Conservation (phyloP, 495 filamentous ascomycete species). For the Neurospora hispaniola region DNA sequence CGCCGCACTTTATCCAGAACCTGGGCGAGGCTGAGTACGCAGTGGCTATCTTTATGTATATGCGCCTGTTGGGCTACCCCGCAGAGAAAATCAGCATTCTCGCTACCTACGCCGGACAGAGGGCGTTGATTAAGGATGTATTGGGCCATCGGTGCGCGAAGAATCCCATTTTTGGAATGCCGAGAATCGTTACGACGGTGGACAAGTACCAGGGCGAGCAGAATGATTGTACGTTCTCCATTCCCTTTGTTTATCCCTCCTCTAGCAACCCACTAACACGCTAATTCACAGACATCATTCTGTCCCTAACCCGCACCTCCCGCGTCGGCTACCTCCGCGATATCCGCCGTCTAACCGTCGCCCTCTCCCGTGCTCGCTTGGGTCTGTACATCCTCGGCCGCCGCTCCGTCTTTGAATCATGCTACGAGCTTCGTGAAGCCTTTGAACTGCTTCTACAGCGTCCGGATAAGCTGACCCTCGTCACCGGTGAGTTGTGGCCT, state of each 20-base stretch:
- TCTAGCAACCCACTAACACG: not conserved
- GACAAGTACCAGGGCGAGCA: conserved; percentile 99
- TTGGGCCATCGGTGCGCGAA: conserved; percentile 73
- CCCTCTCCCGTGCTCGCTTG: conserved; percentile 86
- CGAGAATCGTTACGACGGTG: conserved; percentile 83
- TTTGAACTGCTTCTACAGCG: conserved; percentile 65
- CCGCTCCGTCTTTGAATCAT: conserved; percentile 78
- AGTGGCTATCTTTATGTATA: conserved; percentile 92
- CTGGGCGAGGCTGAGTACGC: conserved; percentile 94
- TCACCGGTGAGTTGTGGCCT: conserved; percentile 79
- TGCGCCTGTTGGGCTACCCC: conserved; percentile 96
- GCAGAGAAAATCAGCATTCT: conserved; percentile 82
- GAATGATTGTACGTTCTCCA: conserved; percentile 74
- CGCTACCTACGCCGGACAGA: conserved; percentile 90
- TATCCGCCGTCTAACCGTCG: conserved; percentile 87
- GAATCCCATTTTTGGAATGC: conserved; percentile 80
- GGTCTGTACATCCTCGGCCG: conserved; percentile 92
- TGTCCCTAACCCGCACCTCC: conserved; percentile 81
- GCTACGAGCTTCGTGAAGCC: conserved; percentile 76
- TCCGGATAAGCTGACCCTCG: conserved; percentile 67
- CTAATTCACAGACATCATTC: conserved; percentile 62
- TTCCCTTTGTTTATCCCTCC: not conserved
- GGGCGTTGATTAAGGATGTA: conserved; percentile 82
- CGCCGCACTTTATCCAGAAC: conserved; percentile 96
- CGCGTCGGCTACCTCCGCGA: conserved; percentile 90